These are phyloP conservation scores for Phialocephala sp. DNA, from an alignment of 2,329 filamentous ascomycete genomes.

Conservation along the genomic window DNA sequence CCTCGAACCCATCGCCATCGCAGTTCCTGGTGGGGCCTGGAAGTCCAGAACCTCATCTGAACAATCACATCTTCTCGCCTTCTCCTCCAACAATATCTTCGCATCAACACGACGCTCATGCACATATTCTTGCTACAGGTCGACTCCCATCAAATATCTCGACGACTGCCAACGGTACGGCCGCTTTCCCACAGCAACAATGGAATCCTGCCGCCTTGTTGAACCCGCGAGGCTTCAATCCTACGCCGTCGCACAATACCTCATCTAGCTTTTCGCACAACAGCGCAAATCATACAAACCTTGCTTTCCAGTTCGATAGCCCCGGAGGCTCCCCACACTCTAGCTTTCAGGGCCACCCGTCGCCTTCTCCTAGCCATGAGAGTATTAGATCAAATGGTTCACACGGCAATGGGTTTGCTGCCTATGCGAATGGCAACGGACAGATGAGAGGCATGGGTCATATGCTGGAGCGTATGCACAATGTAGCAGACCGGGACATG, in stretches of 20 bases:
- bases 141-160: conserved; percentile 38
- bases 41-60: conserved; percentile 32
- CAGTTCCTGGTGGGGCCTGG: conserved; percentile 18
- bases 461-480: conserved; percentile 79
- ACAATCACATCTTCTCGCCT: conserved; percentile 6
- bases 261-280: conserved; percentile 26
- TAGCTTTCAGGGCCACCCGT: conserved; percentile 18
- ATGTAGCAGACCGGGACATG: conserved; percentile 69
- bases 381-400: conserved; percentile 7
- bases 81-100: background rate
- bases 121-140: conserved; percentile 34
- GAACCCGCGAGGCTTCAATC: conserved; percentile 47
- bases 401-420: conserved; percentile 32
- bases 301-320: conserved; percentile 43
- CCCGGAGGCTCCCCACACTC: conserved; percentile 30
- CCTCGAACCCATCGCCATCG: conserved; percentile 17
- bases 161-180: conserved; percentile 30
- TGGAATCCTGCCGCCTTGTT: conserved; percentile 52
- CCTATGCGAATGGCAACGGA: conserved; percentile 34
- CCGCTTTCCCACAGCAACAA: conserved; percentile 24
- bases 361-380: conserved; percentile 11
- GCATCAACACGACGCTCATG: conserved; percentile 36
- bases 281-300: conserved; percentile 22
- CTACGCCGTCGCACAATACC: conserved; percentile 19
- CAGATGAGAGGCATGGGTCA: conserved; percentile 54